These are phyloP conservation scores for Klebsormidium nitens DNA, from an alignment of 139 green algal genomes.

Conservation along the genomic window DNA sequence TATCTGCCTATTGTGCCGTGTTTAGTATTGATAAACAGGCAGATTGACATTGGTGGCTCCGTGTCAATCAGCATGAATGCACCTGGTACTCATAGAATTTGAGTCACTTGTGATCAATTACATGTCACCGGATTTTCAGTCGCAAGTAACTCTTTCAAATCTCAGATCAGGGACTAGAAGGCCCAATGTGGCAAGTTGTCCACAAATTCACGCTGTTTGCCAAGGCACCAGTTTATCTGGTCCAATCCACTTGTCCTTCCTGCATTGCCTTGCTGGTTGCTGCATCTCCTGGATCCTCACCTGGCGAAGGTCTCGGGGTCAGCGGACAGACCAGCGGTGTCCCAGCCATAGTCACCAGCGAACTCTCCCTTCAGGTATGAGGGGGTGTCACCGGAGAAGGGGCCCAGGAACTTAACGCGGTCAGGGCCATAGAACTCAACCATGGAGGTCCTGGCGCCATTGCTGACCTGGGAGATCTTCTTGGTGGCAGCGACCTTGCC, in stretches of 20 bases:
- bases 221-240: not conserved
- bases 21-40: no score
- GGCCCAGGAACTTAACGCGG: slow-evolving; percentile 44
- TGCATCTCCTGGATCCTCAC: slow-evolving; percentile 8
- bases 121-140: no score
- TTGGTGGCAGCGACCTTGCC: no score
- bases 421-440: slow-evolving; percentile 36
- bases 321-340: slow-evolving; percentile 89
- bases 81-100: no score
- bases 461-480: no score
- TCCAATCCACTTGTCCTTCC: not conserved
- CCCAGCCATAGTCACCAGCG: slow-evolving; percentile 94
- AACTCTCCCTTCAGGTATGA: slow-evolving; percentile 56
- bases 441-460: no score
- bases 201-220: not conserved
- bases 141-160: no score
- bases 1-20: not conserved
- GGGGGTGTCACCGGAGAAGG: slow-evolving; percentile 32
- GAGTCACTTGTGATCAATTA: no score
- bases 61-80: no score
- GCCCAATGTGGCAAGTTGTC: not conserved
- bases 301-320: slow-evolving; percentile 88
- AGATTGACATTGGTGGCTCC: no score
- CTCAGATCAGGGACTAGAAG: no score
- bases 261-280: no score